Evolutionary conservation across 2,329 filamentous ascomycete species (phyloP).

Genomic region (Beauveria rudraprayagi): DNA sequence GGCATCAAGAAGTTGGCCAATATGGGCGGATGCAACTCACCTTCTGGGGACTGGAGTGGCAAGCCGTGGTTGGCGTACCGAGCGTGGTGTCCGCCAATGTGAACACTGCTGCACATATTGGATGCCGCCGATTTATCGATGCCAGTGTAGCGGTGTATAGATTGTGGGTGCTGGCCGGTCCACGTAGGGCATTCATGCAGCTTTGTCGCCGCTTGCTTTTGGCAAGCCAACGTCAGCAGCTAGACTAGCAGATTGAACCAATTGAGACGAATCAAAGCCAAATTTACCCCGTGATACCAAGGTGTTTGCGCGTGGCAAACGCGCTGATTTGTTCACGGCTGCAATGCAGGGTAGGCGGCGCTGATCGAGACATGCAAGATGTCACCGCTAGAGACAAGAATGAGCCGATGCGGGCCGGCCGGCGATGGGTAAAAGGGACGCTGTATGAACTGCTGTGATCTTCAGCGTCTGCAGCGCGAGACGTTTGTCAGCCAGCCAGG

Average conservation of each 20-base stretch:
- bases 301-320: background rate
- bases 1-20: slow-evolving; percentile 1
- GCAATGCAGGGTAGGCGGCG: background rate
- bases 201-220: background rate
- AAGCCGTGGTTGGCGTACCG: slow-evolving; percentile 5
- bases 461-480: too few relatives aligned
- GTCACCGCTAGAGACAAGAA: background rate
- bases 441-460: background rate
- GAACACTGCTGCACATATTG: background rate
- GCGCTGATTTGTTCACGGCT: background rate
- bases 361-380: background rate
- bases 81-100: slow-evolving; percentile 6
- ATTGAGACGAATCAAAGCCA: background rate
- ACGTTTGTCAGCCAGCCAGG: background rate
- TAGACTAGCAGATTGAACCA: background rate
- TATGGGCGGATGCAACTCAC: background rate
- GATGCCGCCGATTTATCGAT: background rate
- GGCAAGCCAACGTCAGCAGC: too few relatives aligned
- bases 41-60: background rate
- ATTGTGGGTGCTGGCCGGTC: background rate
- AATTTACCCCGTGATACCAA: background rate
- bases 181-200: background rate
- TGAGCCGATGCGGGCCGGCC: background rate
- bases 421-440: background rate
- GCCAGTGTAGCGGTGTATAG: background rate